Percentiles rank a stretch among this genome's conserved stretches.
Evolutionary conservation across 2,329 filamentous ascomycete genomes (phyloP).

Genomic region (Cercospora sojina): DNA sequence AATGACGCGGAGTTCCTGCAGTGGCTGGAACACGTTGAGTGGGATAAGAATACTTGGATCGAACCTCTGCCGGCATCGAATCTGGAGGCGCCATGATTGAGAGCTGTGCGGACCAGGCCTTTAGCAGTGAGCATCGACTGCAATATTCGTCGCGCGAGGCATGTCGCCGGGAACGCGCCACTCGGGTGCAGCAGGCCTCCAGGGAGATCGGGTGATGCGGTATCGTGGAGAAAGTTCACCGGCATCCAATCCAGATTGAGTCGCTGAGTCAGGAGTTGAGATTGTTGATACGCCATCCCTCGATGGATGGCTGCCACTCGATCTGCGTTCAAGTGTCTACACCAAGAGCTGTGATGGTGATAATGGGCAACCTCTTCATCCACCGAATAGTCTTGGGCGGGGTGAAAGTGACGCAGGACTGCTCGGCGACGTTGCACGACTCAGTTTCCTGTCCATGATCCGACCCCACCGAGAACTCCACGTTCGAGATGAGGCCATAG

Average conservation of each 20-base stretch:
- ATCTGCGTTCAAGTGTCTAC: not conserved
- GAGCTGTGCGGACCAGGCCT: too few species aligned
- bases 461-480: not conserved
- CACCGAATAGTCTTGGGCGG: not conserved
- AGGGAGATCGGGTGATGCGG: not conserved
- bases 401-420: not conserved
- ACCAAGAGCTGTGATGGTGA: not conserved
- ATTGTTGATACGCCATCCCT: not conserved
- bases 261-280: not conserved
- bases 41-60: constrained; percentile 18
- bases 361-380: not conserved
- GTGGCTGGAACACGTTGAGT: constrained; percentile 47
- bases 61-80: constrained; percentile 7
- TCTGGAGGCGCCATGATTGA: not conserved
- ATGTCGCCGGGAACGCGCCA: not conserved
- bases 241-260: not conserved
- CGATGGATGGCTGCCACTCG: not conserved
- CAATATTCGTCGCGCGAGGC: not conserved
- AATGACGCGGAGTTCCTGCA: constrained; percentile 47
- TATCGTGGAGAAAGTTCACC: not conserved
- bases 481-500: not conserved
- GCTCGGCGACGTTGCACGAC: not conserved
- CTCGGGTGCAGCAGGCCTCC: not conserved
- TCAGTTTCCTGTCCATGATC: not conserved
- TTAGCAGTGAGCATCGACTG: not conserved